Base-by-base conservation (phyloP, 2,329 filamentous ascomycete species). In the Penicillium nordicum region DNA sequence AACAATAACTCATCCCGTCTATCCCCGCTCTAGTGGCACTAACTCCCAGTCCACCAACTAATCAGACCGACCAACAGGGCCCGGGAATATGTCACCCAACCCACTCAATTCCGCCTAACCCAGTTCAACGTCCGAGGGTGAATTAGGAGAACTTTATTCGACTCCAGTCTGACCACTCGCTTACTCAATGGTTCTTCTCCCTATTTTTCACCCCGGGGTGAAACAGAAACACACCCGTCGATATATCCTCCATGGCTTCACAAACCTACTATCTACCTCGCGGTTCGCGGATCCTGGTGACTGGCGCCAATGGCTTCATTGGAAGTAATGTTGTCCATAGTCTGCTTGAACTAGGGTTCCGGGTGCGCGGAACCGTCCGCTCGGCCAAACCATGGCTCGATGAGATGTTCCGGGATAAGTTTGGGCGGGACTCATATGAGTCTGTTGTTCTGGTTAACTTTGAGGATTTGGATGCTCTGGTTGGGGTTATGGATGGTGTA, bases 291-390 rank as follows among this genome's bases (percentile, higher is more conserved):
- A 65, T 80, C 27, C 72, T 80, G 4, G 72, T 81, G 11, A 80
- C 77, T 0, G 78, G 78, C 5, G 74, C 69, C 0, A 79, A 73
- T 18, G 77, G 79, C 38, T 78, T 73, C 60, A 65, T 81, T 11
- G 78, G 67, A 30, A 71, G 71, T 25, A 73, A 80, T 37, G 64
- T 78, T 9, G 63, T 68, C 23, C 60, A 76, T 21, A 63, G 72
- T 16, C 66, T 81, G 21, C 70, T 80, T 8, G 55, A 71, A 4
- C 62, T 66, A 4, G 76, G 77, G 14, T 79, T 72, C 61, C 65
- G 61, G 16, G 77, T 80, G 12, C 73, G 77, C 10, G 76, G 77
- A 18, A 79, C 76, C 7, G 71, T 75, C n/a, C 73, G 78, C 5
- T 38, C 43, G 10, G 64, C 71, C 29, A 66, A 69, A 5, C 60